Conservation (phyloP, 768 basidiomycete genomes). For the Tylopilus sp. region DNA sequence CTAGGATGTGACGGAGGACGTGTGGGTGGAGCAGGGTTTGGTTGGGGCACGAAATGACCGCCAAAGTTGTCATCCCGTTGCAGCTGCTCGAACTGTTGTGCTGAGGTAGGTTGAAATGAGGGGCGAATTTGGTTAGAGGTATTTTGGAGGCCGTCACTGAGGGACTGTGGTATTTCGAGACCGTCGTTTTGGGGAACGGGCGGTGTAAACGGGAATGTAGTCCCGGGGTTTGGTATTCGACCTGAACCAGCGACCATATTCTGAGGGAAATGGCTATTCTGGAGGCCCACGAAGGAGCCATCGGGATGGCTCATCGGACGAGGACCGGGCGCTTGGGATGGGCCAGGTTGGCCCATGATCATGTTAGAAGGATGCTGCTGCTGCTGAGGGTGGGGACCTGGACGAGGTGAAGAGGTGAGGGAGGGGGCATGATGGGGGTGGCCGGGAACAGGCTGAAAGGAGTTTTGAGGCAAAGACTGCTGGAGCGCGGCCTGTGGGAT, state of each 20-base stretch:
- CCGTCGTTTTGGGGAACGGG: conserved; percentile 48
- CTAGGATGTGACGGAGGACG: conserved; percentile 45
- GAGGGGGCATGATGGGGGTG: conserved; percentile 31
- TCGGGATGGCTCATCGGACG: conserved; percentile 47
- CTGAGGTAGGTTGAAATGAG: conserved; percentile 54
- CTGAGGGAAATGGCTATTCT: conserved; percentile 33
- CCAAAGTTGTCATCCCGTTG: conserved; percentile 36
- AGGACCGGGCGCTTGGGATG: conserved; percentile 28
- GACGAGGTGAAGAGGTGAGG: conserved; percentile 31
- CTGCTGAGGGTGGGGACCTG: conserved; percentile 27
- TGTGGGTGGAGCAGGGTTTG: conserved; percentile 37
- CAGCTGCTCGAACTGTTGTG: conserved; percentile 62
- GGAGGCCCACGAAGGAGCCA: conserved; percentile 43
- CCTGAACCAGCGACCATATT: conserved; percentile 32
- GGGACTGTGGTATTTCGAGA: conserved; percentile 46
- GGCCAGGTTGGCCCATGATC: conserved; percentile 31
- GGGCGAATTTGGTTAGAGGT: conserved; percentile 37
- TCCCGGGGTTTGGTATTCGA: conserved; percentile 34
- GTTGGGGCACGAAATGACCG: conserved; percentile 36
- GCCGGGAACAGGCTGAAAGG: conserved; percentile 26
- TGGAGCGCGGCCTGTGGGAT: conserved; percentile 30
- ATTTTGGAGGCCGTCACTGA: conserved; percentile 37
- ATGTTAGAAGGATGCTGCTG: conserved; percentile 26
- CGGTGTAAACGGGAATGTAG: conserved; percentile 43
- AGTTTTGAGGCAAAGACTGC: conserved; percentile 29